Base-by-base conservation (phyloP, 768 basidiomycete species). In the Galerina sulciceps region DNA sequence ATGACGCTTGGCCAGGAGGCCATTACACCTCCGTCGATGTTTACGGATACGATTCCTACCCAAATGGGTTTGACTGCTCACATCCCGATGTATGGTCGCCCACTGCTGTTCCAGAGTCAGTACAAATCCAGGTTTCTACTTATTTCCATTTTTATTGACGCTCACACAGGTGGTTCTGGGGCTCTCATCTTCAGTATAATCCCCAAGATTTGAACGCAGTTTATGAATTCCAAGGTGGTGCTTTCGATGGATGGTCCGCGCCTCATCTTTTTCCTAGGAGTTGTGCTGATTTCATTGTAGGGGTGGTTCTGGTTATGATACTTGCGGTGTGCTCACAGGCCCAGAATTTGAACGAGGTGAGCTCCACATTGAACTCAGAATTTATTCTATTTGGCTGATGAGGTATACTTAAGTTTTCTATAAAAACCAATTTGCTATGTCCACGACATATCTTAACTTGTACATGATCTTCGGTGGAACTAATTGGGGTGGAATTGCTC, bases 391-490 rank as follows among this genome's bases (percentile, higher is more conserved):
- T 3, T 10, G 34, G 5, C 6, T n/a, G 26, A 41, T 20, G 18
- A n/a, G n/a, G n/a, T n/a, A 14, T 14, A 3, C 40, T 1, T 26
- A 79, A n/a, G 81, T 82, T 6, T 80, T 83, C 64, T 79, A 82
- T 64, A 79, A 82, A 59, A 78, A 79, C 55, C 64, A 80, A 61
- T 75, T 74, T 54, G 80, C 80, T 0, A 74, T 76, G 73, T 80
- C 80, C 9, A 79, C 79, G 4, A 82, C 81, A 10, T 71, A 79
- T 58, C 64, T 81, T 46, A 83, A 79, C 62, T 55, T 82, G 14
- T 85, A 84, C 65, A 84, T 84, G 82, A 72, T 78, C 10, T 81
- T 69, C 55, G 81, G 82, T 17, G 81, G 81, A 3, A 83, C 83
- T 0, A 80, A 82, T 47, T 83, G 79, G 79, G 83, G 80, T 55